These are phyloP conservation scores for Athelia psychrophila DNA, from an alignment of 1,284 basidiomycete genomes.

Conservation along the genomic window DNA sequence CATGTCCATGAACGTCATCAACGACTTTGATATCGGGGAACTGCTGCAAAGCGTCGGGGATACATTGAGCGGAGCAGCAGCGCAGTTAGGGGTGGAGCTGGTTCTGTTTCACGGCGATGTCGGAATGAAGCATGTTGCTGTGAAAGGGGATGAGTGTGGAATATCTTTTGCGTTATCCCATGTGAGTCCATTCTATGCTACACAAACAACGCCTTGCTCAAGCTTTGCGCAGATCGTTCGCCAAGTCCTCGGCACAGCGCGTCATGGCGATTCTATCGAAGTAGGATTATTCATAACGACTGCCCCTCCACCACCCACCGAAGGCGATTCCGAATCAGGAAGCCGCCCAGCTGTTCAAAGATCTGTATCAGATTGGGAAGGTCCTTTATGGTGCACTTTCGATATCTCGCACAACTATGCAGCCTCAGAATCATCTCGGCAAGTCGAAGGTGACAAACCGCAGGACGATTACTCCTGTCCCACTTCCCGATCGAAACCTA, in stretches of 20 bases:
- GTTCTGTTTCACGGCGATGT: constrained; percentile 88
- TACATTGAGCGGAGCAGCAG: constrained; percentile 80
- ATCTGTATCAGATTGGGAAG: constrained; percentile 17
- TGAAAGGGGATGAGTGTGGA: constrained; percentile 82
- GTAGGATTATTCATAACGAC: constrained; percentile 74
- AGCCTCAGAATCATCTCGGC: constrained; percentile 12
- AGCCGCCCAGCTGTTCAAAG: constrained; percentile 19
- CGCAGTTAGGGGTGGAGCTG: constrained; percentile 80
- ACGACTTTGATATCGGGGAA: constrained; percentile 69
- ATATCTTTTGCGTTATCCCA: constrained; percentile 79
- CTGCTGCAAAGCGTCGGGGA: constrained; percentile 79
- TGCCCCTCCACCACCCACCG: constrained; percentile 14
- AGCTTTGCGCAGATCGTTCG: constrained; percentile 65
- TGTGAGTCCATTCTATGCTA: too few relatives aligned
- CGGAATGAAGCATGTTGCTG: constrained; percentile 79
- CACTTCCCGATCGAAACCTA: constrained; percentile 35
- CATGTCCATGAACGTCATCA: constrained; percentile 9
- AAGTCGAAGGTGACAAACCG: constrained; percentile 19
- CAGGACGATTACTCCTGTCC: constrained; percentile 27
- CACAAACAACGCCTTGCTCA: too few relatives aligned
- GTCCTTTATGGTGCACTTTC: constrained; percentile 48
- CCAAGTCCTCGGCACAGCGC: constrained; percentile 72
- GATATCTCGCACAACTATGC: constrained; percentile 42
- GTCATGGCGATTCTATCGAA: constrained; percentile 81
- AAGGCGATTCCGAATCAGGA: constrained; percentile 8